Base-by-base conservation (phyloP, 371 early-diverging fungal species). In the Saksenaea vasiformis region DNA sequence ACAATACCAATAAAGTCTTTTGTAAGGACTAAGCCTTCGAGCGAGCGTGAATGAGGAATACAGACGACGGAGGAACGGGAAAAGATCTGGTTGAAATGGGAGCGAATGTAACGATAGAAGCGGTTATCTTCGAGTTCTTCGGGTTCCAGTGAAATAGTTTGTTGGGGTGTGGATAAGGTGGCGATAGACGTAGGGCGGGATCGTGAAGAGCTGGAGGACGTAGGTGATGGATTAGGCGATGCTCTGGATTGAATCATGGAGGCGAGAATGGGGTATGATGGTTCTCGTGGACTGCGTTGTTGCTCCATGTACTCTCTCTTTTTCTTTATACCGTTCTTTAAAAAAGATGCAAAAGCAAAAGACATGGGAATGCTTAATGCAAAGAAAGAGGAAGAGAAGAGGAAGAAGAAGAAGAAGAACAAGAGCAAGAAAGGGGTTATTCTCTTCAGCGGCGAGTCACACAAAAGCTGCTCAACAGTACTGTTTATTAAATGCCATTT, bases 1-100 rank as follows among this genome's bases (percentile, higher is more conserved):
- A 56, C n/a, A 58, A 28, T 77, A 87, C 87, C 85, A 44, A 85
- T 80, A 61, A 85, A 84, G 34, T 80, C 71, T 67, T 83, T 84
- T 35, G 83, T 82, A 35, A 85, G 64, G 3, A 77, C 66, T 34
- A 87, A 59, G 10, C 86, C 86, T 57, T 78, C 76, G 3, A 87
- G 71, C 28, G 79, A 83, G 15, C 78, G 69, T 57, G 85, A 82
- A 60, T 82, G 80, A 19, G 87, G 87, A 38, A 87, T 74, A 66
- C 86, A 85, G 10, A 87, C 74, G 31, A 85, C 78, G 24, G 73
- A 60, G 15, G 82, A 79, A 2, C 82, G 82, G 38, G 74, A 75
- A 56, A 85, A 85, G 24, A 80, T 54, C 13, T 65, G 58, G 44
- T 74, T 70, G 53, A 73, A 79, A 43, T 79, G 77, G 9, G 74